phyloP scores from a whole-genome alignment of 2,329 filamentous ascomycete species.

The Talaromyces piceae region DNA sequence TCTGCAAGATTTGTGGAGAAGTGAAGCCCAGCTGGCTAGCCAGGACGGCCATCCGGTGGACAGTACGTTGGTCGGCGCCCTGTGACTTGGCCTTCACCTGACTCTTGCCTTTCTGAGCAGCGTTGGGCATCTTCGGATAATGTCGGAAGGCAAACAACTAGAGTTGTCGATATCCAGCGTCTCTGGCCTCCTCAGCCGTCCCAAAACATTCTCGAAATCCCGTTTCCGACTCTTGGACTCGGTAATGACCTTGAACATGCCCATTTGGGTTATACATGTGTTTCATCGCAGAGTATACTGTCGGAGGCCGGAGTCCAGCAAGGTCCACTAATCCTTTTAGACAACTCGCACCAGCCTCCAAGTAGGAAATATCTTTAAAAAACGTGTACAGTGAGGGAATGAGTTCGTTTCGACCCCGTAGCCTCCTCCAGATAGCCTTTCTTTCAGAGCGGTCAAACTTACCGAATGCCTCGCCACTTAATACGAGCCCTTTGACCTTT shows the following conservation, averaged over 20 bases:
- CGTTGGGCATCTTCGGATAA: slow-evolving; percentile 15
- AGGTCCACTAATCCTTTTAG: slow-evolving; percentile 20
- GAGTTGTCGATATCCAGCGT: slow-evolving; percentile 13
- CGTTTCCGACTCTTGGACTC: slow-evolving; percentile 20
- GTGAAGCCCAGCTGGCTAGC: slow-evolving; percentile 16
- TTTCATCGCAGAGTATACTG: background rate
- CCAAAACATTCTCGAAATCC: slow-evolving; percentile 14
- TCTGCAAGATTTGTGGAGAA: slow-evolving; percentile 13
- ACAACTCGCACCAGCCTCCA: slow-evolving; percentile 20
- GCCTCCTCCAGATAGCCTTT: slow-evolving; percentile 7
- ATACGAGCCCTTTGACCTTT: background rate
- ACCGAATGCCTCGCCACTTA: background rate
- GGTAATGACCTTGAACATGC: background rate
- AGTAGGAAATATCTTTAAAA: slow-evolving; percentile 31
- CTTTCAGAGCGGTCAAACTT: background rate
- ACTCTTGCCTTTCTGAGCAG: background rate
- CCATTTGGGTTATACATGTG: background rate
- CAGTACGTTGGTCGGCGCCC: slow-evolving; percentile 14
- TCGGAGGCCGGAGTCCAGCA: slow-evolving; percentile 4
- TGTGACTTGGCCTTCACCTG: background rate
- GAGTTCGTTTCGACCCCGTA: background rate
- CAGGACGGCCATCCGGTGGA: slow-evolving; percentile 16
- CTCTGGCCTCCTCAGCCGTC: slow-evolving; percentile 5
- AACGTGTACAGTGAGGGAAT: slow-evolving; percentile 24
- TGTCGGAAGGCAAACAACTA: slow-evolving; percentile 14